Conservation (phyloP, 1,139 yeast genomes). For the Diutina siamensis region DNA sequence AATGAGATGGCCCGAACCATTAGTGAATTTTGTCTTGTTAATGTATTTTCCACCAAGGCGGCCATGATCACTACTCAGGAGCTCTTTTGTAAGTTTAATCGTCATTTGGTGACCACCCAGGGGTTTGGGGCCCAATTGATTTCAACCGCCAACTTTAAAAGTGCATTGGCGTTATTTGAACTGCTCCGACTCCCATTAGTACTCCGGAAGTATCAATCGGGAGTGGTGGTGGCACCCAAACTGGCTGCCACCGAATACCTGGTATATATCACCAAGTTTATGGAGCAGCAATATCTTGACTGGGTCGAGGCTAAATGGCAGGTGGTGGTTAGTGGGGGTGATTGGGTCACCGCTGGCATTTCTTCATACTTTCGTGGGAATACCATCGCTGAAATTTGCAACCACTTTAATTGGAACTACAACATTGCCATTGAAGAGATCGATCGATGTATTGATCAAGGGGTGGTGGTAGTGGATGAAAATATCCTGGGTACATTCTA, state of each 20-base stretch:
- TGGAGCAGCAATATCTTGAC: not conserved
- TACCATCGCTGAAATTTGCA: conserved; percentile 28
- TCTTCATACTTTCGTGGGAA: conserved; percentile 19
- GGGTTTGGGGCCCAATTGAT: conserved; percentile 33
- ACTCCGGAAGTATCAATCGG: conserved; percentile 21
- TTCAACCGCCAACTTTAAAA: conserved; percentile 20
- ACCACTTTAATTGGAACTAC: conserved; percentile 47
- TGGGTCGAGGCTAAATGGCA: not conserved
- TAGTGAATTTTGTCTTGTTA: conserved; percentile 35
- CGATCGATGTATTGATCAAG: conserved; percentile 44
- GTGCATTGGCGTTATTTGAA: conserved; percentile 21
- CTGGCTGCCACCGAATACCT: not conserved
- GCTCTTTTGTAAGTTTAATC: conserved; percentile 30
- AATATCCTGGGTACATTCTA: conserved; percentile 47
- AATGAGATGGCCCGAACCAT: conserved; percentile 36
- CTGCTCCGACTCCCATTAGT: conserved; percentile 23
- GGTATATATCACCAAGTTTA: not conserved
- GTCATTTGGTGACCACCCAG: conserved; percentile 24
- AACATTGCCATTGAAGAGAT: conserved; percentile 61
- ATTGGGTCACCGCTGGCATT: not conserved
- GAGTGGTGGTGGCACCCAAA: conserved; percentile 16
- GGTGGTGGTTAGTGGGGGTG: not conserved
- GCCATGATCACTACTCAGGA: conserved; percentile 34
- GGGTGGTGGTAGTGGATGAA: conserved; percentile 55
- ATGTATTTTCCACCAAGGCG: conserved; percentile 19